Conservation (phyloP, 202 grass and related monocot genomes). For the Brachypodium distachyon region DNA sequence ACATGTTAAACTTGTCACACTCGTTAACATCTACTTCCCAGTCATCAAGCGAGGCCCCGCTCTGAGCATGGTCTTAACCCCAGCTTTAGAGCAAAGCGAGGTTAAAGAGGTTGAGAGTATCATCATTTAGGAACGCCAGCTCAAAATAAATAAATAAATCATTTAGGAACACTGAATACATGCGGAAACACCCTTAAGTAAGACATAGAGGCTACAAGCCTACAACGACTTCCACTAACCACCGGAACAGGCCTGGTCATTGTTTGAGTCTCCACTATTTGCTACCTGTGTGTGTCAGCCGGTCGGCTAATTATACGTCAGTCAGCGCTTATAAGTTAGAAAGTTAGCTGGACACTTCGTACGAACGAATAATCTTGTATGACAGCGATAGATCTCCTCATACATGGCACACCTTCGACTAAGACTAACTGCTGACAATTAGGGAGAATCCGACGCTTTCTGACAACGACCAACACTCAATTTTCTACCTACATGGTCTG, state of each 20-base stretch:
- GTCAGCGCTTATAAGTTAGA: background rate
- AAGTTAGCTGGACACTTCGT: background rate
- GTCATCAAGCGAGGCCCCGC: no score
- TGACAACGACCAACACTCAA: background rate
- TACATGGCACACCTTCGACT: background rate
- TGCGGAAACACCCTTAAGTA: no score
- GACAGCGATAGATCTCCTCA: background rate
- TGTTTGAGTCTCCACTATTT: no score
- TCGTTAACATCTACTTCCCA: no score
- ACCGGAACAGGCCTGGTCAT: no score
- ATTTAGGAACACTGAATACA: no score
- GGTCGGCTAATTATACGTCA: background rate
- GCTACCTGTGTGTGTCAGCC: background rate
- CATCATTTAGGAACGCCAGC: no score
- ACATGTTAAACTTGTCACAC: no score
- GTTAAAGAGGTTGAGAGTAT: background rate
- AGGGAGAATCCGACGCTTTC: background rate
- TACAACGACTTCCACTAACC: no score
- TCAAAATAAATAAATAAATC: no score
- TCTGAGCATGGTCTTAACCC: no score
- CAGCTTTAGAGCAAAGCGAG: background rate
- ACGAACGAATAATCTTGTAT: background rate
- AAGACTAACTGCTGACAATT: conserved; percentile 11
- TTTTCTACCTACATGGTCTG: background rate
- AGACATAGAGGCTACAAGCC: no score